Evolutionary conservation across 2,329 filamentous ascomycete genomes (phyloP).

Genomic region (Biscogniauxia marginata): DNA sequence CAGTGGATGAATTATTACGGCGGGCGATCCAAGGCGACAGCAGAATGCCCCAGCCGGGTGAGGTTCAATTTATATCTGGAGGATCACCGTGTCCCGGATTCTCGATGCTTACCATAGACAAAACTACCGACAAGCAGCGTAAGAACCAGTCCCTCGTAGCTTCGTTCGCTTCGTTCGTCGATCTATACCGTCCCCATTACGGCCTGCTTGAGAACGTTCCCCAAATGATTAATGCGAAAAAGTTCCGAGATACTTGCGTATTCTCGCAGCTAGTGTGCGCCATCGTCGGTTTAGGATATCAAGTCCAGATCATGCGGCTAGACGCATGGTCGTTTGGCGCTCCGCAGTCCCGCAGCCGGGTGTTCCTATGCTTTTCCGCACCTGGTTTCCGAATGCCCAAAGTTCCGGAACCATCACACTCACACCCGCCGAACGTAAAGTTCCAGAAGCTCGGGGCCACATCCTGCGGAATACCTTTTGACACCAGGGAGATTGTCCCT

Average conservation of each 20-base stretch:
- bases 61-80: constrained; percentile 67
- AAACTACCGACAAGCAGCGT: constrained; percentile 52
- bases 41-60: constrained; percentile 56
- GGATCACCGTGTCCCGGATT: constrained; percentile 80
- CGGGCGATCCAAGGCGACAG: constrained; percentile 51
- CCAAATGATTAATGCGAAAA: constrained; percentile 55
- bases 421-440: constrained; percentile 44
- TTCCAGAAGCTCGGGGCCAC: constrained; percentile 51
- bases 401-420: constrained; percentile 61
- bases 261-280: constrained; percentile 72
- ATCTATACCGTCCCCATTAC: constrained; percentile 73
- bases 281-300: constrained; percentile 75
- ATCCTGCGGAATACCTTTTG: constrained; percentile 60
- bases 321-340: constrained; percentile 70
- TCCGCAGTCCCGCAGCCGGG: constrained; percentile 61
- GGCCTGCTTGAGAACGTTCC: constrained; percentile 76
- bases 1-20: constrained; percentile 66
- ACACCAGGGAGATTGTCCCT: constrained; percentile 45
- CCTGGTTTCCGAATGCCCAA: constrained; percentile 59
- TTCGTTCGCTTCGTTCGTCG: constrained; percentile 71
- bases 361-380: constrained; percentile 71
- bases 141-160: constrained; percentile 76
- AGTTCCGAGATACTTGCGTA: constrained; percentile 56
- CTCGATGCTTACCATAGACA: constrained; percentile 60
- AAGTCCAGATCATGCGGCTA: constrained; percentile 64